Conservation (phyloP, 352 stramenopile species). For the Globisporangium rhizosaccharum region DNA sequence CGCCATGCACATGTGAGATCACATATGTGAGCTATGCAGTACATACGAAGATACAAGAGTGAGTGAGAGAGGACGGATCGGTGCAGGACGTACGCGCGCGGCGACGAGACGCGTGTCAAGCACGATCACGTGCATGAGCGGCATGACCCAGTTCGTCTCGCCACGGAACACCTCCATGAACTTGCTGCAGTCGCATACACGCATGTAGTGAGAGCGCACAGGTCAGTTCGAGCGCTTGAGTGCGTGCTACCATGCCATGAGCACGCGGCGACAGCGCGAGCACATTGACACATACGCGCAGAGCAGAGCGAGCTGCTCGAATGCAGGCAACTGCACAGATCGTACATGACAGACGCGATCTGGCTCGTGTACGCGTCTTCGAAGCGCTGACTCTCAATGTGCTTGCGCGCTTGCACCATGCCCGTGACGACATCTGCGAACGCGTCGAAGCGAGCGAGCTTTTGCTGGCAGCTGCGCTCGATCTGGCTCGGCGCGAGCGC, state of each 20-base stretch:
- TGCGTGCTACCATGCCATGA: background rate
- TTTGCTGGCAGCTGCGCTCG: constrained; percentile 40
- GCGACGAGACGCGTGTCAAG: constrained; percentile 77
- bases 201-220: background rate
- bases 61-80: background rate
- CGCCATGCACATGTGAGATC: background rate
- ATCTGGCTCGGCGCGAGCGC: constrained; percentile 47
- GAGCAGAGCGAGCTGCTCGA: background rate
- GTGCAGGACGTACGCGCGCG: constrained; percentile 24
- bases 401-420: constrained; percentile 61
- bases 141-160: constrained; percentile 84
- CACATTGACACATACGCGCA: background rate
- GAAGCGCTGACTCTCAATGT: constrained; percentile 35
- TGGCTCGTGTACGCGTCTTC: constrained; percentile 57
- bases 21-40: no score
- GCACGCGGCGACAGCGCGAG: background rate
- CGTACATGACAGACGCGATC: constrained; percentile 67
- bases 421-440: constrained; percentile 62
- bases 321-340: background rate
- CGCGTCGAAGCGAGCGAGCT: constrained; percentile 44
- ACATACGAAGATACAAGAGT: background rate
- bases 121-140: constrained; percentile 74
- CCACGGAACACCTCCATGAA: constrained; percentile 84
- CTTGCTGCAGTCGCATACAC: constrained; percentile 32
- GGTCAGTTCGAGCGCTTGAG: background rate